Evolutionary conservation across 768 basidiomycete species (phyloP).

Genomic region (Trametes cubensis): DNA sequence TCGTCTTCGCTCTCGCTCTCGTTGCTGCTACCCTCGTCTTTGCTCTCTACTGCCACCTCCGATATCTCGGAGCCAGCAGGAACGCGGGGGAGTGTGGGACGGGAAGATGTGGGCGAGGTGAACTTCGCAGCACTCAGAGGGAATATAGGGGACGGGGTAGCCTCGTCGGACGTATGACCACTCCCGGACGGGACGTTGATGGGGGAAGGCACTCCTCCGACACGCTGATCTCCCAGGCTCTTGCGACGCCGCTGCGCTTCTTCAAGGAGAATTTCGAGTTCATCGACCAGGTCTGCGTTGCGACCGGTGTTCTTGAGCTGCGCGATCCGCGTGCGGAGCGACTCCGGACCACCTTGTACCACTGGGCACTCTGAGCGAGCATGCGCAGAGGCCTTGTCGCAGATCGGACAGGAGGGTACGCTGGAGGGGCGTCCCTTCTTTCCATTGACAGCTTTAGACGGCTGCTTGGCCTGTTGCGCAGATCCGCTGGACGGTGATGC

Average conservation of each 20-base stretch:
- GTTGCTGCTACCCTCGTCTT: slow-evolving; percentile 44
- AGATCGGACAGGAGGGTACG: slow-evolving; percentile 45
- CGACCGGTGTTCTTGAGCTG: slow-evolving; percentile 40
- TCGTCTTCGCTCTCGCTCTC: slow-evolving; percentile 37
- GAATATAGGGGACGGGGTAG: slow-evolving; percentile 8
- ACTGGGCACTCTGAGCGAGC: slow-evolving; percentile 52
- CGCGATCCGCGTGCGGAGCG: slow-evolving; percentile 49
- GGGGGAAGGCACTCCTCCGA: slow-evolving; percentile 5
- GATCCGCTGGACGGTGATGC: background rate
- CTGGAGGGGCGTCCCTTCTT: slow-evolving; percentile 18
- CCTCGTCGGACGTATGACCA: background rate
- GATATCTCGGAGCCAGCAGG: slow-evolving; percentile 38
- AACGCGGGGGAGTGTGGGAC: slow-evolving; percentile 26
- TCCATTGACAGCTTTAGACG: background rate
- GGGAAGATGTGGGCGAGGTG: slow-evolving; percentile 4
- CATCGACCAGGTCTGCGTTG: slow-evolving; percentile 41
- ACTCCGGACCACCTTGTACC: slow-evolving; percentile 44
- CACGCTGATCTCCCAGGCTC: slow-evolving; percentile 5
- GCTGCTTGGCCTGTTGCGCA: background rate
- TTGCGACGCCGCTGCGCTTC: slow-evolving; percentile 35
- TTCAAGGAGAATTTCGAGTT: slow-evolving; percentile 40
- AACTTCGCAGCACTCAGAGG: background rate
- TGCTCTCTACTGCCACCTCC: slow-evolving; percentile 41
- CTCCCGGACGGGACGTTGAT: background rate
- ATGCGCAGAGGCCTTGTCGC: slow-evolving; percentile 48